phyloP scores from a whole-genome alignment of 1,284 basidiomycete genomes.

The Stygiomarasmius scandens region DNA sequence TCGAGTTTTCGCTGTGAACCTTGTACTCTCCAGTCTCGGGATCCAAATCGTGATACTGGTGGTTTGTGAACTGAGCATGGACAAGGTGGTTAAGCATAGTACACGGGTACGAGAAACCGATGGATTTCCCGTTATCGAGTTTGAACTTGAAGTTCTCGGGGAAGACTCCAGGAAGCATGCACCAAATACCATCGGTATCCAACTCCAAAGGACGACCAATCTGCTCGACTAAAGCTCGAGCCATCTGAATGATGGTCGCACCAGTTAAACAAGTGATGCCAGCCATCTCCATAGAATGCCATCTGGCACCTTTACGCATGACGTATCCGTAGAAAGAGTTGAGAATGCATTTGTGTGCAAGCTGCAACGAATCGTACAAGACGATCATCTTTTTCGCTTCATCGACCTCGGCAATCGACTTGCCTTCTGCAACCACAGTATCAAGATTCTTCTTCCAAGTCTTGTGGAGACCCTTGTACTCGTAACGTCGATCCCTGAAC shows the following conservation, averaged over 20 bases:
- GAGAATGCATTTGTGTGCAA: constrained; percentile 99
- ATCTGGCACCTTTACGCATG: constrained; percentile 98
- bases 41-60: constrained; percentile 96
- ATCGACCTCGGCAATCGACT: constrained; percentile 83
- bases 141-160: constrained; percentile 99
- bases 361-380: constrained; percentile 98
- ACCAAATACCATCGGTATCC: constrained; percentile 99
- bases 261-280: constrained; percentile 99
- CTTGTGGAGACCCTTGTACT: constrained; percentile 99
- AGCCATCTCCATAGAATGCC: constrained; percentile 99
- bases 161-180: constrained; percentile 98
- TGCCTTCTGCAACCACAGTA: constrained; percentile 63
- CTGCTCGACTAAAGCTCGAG: constrained; percentile 95
- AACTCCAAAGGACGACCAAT: constrained; percentile 97
- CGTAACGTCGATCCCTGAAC: constrained; percentile 97
- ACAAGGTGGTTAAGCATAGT: constrained; percentile 99
- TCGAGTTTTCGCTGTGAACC: constrained; percentile 97
- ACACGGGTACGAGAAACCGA: constrained; percentile 96
- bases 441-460: constrained; percentile 99
- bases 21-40: constrained; percentile 83
- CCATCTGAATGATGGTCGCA: constrained; percentile 99
- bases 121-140: constrained; percentile 84
- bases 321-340: constrained; percentile 99
- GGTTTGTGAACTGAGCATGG: constrained; percentile 93
- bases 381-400: constrained; percentile 99